Base-by-base conservation (phyloP, 2,329 filamentous ascomycete genomes). In the Scedosporium apiospermum region DNA sequence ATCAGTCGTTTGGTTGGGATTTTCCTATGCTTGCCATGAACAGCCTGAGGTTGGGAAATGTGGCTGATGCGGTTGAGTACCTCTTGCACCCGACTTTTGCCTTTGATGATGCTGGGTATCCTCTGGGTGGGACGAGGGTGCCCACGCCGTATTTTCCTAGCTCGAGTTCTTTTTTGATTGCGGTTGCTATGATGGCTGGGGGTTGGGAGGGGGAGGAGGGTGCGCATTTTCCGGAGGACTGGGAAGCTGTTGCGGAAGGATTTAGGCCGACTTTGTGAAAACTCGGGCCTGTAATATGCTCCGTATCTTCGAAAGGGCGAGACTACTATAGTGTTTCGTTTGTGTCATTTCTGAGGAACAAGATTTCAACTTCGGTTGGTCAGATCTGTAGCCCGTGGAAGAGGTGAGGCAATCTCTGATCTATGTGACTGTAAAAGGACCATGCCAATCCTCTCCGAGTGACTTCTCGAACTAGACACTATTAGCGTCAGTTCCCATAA, bases 131-230 rank as follows among this genome's bases (percentile, higher is more conserved):
- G 0, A 72, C 74, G 4, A 74, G 78, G 51, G 82, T 84, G 7
- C 76, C 82, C 1, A 85, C 82, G 30, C 83, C 82, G 9, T 85
- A 85, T 69, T 83, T 85, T 63, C 82, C 82, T 0, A 78, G 77
- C 21, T 75, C 77, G 42, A 76, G 78, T 2, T 76, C 76, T 1
- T 71, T 85, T 63, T 65, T 85, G 67, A 68, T 82, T 38, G 80
- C 80, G 0, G 72, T 81, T 63, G 82, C 79, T 2, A 83, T 84
- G 80, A 79, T 85, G 78, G 78, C 80, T 10, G 81, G 80, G 1
- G 82, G 80, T 0, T 85, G 82, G 82, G 81, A 84, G 67, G 79
- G 76, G 1, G 69, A 68, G 57, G 74, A 75, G n/a, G 79, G 74
- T 6, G 64, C 69, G 41, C 74, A 81, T 59, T 83, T 81, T 65